Conservation (phyloP, 2,329 filamentous ascomycete species). For the Neurospora sp. region DNA sequence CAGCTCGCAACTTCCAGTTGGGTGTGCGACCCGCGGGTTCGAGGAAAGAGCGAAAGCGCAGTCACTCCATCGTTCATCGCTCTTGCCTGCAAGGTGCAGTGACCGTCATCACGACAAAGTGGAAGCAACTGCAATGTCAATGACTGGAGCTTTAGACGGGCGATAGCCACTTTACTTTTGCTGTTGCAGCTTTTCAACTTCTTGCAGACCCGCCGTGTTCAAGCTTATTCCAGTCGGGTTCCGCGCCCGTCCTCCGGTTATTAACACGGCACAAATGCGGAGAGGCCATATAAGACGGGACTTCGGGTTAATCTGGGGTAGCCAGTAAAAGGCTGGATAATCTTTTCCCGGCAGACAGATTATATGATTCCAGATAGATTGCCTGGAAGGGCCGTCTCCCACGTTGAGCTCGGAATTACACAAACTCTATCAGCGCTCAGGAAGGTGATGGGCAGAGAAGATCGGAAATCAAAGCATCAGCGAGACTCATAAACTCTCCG, state of each 20-base stretch:
- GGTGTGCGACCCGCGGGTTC: no score
- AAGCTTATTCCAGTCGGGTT: background rate
- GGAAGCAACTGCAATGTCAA: background rate
- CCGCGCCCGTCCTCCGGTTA: background rate
- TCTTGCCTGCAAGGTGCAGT: background rate
- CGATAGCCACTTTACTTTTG: background rate
- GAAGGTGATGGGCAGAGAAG: background rate
- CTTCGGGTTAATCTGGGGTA: background rate
- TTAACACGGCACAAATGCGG: background rate
- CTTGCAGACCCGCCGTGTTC: no score
- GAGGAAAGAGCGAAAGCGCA: background rate
- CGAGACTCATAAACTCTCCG: background rate
- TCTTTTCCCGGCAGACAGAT: background rate
- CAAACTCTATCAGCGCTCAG: background rate
- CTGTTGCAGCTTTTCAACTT: background rate
- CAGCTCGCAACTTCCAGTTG: no score
- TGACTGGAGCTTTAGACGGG: background rate
- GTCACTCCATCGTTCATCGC: background rate
- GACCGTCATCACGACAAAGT: no score
- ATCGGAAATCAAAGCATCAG: background rate
- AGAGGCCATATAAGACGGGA: background rate
- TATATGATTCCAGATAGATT: background rate
- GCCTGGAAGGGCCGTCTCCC: background rate
- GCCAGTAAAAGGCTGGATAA: background rate
- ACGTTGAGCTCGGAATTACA: accelerated